Percentiles rank a stretch among this genome's conserved stretches.
Conservation (phyloP, 106 monocot species). For the Dendrobium huoshanense region DNA sequence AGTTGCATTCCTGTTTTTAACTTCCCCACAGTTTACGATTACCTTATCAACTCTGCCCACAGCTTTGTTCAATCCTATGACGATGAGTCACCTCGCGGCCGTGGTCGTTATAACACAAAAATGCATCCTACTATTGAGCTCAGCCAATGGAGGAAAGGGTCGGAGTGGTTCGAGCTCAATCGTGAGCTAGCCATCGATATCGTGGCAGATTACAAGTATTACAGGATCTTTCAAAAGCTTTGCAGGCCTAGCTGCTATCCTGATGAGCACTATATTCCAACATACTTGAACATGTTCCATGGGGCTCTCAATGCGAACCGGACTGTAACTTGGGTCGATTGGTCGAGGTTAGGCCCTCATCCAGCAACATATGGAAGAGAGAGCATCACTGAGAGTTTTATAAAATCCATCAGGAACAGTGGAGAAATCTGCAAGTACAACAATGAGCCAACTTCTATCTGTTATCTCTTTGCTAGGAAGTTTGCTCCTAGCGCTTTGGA, state of each 20-base stretch:
- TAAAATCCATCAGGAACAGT: slow-evolving; percentile 19
- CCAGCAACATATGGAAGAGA: slow-evolving; percentile 21
- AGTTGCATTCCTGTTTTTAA: slow-evolving; percentile 32
- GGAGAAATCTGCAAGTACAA: slow-evolving; percentile 24
- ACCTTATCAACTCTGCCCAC: slow-evolving; percentile 23
- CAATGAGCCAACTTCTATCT: slow-evolving; percentile 13
- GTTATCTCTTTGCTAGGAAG: slow-evolving; percentile 29
- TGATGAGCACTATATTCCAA: slow-evolving; percentile 31
- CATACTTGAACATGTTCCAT: slow-evolving; percentile 34
- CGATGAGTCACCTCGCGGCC: slow-evolving; percentile 15
- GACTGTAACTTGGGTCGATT: slow-evolving; percentile 32
- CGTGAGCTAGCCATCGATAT: slow-evolving; percentile 20
- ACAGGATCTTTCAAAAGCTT: slow-evolving; percentile 13
- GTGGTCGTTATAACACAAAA: slow-evolving; percentile 20
- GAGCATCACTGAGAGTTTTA: slow-evolving; percentile 14
- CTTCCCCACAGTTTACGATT: slow-evolving; percentile 29
- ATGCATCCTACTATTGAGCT: slow-evolving; percentile 17
- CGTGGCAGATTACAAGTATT: slow-evolving; percentile 24
- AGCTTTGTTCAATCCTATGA: slow-evolving; percentile 30
- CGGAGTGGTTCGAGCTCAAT: slow-evolving; percentile 31
- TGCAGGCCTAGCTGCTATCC: slow-evolving; percentile 22
- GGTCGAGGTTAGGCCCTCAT: slow-evolving; percentile 27
- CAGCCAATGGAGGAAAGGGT: slow-evolving; percentile 27
- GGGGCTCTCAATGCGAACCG: slow-evolving; percentile 19
- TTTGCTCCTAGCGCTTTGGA: slow-evolving; percentile 31